These are phyloP conservation scores for Verbascum thapsus DNA, from an alignment of 257 asterid genomes.

Conservation along the genomic window DNA sequence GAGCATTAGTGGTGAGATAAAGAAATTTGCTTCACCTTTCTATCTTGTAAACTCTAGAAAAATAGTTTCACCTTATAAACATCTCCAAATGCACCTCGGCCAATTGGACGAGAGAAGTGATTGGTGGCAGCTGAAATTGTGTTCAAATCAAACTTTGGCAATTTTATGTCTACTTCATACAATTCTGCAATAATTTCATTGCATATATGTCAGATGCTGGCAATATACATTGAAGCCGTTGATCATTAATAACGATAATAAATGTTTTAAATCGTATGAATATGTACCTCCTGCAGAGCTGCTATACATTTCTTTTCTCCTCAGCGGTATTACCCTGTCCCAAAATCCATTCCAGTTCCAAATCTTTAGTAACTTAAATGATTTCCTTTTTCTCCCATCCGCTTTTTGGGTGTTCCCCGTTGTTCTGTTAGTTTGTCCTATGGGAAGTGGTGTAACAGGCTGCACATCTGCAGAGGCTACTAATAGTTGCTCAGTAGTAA, in stretches of 20 bases:
- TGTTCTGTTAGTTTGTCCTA: slow-evolving; percentile 2
- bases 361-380: slow-evolving; percentile 24
- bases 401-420: slow-evolving; percentile 13
- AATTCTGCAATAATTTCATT: slow-evolving; percentile 20
- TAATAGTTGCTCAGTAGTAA: slow-evolving; percentile 21
- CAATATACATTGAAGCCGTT: not conserved
- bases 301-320: slow-evolving; percentile 15
- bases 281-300: slow-evolving; percentile 25
- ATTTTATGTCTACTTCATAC: not conserved
- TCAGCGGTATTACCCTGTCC: slow-evolving; percentile 32
- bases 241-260: not conserved
- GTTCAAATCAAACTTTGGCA: slow-evolving; percentile 25
- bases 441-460: slow-evolving; percentile 12
- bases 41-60: not conserved
- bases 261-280: not conserved
- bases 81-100: not conserved
- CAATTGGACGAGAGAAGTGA: slow-evolving; percentile 27
- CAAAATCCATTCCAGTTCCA: slow-evolving; percentile 36
- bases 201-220: not conserved
- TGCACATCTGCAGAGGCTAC: not conserved
- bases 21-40: slow-evolving; percentile 4
- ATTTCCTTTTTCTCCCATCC: slow-evolving; percentile 22
- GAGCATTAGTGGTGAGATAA: not conserved
- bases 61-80: slow-evolving; percentile 28
- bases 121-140: slow-evolving; percentile 29